Percentiles rank a stretch among this genome's conserved stretches.
These are phyloP conservation scores for Podila verticillata DNA, from an alignment of 192 early-diverging fungal species.

Conservation along the genomic window DNA sequence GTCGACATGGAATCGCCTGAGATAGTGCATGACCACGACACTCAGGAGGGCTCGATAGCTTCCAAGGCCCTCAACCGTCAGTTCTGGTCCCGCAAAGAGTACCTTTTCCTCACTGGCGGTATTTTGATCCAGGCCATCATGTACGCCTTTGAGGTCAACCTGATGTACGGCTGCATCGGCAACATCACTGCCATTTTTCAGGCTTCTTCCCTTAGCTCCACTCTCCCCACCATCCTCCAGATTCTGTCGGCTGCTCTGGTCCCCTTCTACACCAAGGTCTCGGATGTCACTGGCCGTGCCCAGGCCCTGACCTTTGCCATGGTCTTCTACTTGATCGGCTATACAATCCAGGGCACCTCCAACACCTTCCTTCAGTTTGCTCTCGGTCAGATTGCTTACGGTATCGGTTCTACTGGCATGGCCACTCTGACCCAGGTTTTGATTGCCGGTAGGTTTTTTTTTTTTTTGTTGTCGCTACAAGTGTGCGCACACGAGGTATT, in stretches of 20 bases:
- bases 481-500: neutral
- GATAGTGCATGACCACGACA: neutral
- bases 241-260: conserved; percentile 45
- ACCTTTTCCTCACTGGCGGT: conserved; percentile 21
- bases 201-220: conserved; percentile 8
- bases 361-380: conserved; percentile 22
- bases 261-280: conserved; percentile 44
- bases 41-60: neutral
- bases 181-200: conserved; percentile 7
- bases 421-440: conserved; percentile 36
- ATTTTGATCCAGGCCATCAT: conserved; percentile 30
- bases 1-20: neutral
- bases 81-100: conserved; percentile 24
- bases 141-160: conserved; percentile 41
- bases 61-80: conserved; percentile 21
- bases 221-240: conserved; percentile 44
- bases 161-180: conserved; percentile 32
- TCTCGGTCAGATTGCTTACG: conserved; percentile 33
- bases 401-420: conserved; percentile 41
- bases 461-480: neutral
- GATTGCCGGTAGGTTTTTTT: conserved; percentile 38
- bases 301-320: conserved; percentile 44
- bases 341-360: conserved; percentile 37
- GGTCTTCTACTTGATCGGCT: conserved; percentile 42
- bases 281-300: conserved; percentile 42